Base-by-base conservation (phyloP, 768 basidiomycete genomes). In the Podaxis sp. region DNA sequence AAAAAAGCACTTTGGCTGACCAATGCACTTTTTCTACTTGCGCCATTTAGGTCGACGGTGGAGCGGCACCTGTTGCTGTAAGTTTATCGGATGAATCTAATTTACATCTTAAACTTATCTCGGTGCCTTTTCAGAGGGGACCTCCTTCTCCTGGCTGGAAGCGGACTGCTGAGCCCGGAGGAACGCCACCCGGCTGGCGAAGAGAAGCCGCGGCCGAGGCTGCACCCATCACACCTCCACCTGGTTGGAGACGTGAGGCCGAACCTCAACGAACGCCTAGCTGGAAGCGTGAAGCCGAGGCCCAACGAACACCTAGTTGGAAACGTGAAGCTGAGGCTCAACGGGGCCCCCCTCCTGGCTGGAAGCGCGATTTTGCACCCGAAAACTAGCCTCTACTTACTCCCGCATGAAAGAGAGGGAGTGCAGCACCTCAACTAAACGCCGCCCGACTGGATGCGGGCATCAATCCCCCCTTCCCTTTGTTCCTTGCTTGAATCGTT, bases 261-360 rank as follows among this genome's bases (percentile, higher is more conserved):
- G 28, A 28, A 28, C 7, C 28, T 30, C 28, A 30, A 30, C 66
- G n/a, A 4, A 7, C 67, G 12, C 61, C 67, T 2, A 52, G 46
- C 0, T 72, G 71, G 70, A 66, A 56, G 38, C 63, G 67, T 19
- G 69, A 67, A 22, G 65, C 68, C 4, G 67, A 65, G n/a, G 57
- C 65, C 19, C 57, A 49, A 52, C 15, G n/a, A 6, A 51, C 62
- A 26, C 55, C 63, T 30, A 13, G 15, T 59, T 66, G 67, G 68
- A 68, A 61, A 48, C 60, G 22, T 49, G 54, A 64, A 22, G 48
- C 64, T 17, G 55, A 59, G 26, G n/a, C 56, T 39, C 39, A 46
- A 28, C 28, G 2, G 9, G 19, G 19, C 2, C 19, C 42, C 42
- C 19, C 57, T 1, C 46, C 65, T 17, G 51, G 24, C 28, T 67